Base-by-base conservation (phyloP, 2,329 filamentous ascomycete genomes). In the Beauveria scarabaeidicola region DNA sequence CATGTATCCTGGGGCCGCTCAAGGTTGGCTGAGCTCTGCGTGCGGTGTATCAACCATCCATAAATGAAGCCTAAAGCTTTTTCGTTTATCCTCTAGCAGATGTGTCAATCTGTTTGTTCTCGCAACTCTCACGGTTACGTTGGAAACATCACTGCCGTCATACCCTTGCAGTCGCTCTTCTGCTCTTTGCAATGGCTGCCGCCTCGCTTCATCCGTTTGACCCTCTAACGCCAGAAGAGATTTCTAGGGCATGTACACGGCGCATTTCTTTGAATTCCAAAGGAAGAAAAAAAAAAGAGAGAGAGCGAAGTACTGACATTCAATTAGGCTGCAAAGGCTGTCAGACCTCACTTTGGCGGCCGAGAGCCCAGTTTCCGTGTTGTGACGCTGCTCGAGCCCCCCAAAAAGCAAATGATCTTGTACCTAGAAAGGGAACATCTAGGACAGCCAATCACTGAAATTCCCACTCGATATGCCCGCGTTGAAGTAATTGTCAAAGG, bases 361-460 rank as follows among this genome's bases (percentile, higher is more conserved):
- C 57, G 63, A 11, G 62, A 63, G 1, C 63, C 70, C 8, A 73
- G 75, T 59, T 83, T 82, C 64, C 74, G 79, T 3, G 75, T 78
- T 58, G 77, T 82, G 61, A 79, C 77, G 0, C 72, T 83, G 10
- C 67, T 68, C 15, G 80, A 83, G 61, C 80, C 80, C 0, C 68
- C 70, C 1, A 84, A 83, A 67, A 66, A 69, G n/a, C 68, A 73
- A 17, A 73, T 82, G 71, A 62, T 78, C 5, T 59, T 58, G 0
- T 83, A 74, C 58, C 70, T 83, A 0, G 74, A 78, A 5, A 64
- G 62, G 3, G 75, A 81, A 52, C 73, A 74, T 50, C 62, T 59
- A 1, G 65, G 64, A 0, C 54, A 68, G 1, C 40, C 61, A 2
- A 52, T 36, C 1, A 38, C 46, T 0, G 27, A 58, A 0, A 52